These are phyloP conservation scores for Solanum gandarillasii DNA, from an alignment of 257 asterid species.

Conservation along the genomic window DNA sequence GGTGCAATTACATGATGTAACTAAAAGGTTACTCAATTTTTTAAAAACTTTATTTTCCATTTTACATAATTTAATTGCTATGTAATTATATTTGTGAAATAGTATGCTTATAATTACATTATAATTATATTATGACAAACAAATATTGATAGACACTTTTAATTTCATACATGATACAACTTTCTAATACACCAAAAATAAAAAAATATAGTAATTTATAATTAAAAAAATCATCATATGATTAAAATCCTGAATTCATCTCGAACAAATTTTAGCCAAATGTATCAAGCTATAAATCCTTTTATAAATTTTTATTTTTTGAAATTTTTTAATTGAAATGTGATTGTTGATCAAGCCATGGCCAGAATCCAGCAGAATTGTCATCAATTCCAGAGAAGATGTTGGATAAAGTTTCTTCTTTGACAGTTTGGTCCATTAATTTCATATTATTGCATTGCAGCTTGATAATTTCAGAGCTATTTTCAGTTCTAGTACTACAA, in stretches of 20 bases:
- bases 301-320: no score
- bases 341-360: constrained; percentile 76
- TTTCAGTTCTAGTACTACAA: constrained; percentile 74
- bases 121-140: no score
- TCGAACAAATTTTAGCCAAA: not conserved
- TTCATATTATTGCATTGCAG: not conserved
- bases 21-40: not conserved
- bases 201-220: no score
- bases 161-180: not conserved
- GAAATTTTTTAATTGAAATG: constrained; percentile 35
- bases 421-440: constrained; percentile 16
- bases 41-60: no score
- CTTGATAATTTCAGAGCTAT: constrained; percentile 67
- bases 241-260: not conserved
- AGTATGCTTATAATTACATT: not conserved
- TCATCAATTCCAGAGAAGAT: constrained; percentile 73
- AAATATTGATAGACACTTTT: not conserved
- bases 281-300: not conserved
- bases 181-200: not conserved
- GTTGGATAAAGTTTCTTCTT: constrained; percentile 79
- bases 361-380: constrained; percentile 77
- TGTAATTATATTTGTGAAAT: no score
- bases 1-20: not conserved
- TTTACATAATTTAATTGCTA: no score
- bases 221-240: not conserved